Evolutionary conservation across 2,329 filamentous ascomycete species (phyloP).

Genomic region (Paramyrothecium roridum): DNA sequence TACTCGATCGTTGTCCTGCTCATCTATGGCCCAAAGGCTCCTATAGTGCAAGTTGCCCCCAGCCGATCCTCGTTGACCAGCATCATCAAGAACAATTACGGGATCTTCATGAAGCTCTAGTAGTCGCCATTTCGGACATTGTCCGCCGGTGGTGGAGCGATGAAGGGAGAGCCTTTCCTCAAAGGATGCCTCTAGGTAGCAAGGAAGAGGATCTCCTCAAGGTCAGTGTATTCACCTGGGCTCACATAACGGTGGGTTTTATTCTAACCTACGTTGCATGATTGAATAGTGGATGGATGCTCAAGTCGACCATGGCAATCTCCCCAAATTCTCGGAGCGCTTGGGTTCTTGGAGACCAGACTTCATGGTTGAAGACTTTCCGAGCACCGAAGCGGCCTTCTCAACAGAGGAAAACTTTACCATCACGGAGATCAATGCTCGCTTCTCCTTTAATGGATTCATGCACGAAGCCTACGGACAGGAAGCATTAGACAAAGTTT

Average conservation of each 20-base stretch:
- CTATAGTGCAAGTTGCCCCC: conserved; percentile 21
- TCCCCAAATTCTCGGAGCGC: conserved; percentile 15
- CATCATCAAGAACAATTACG: conserved; percentile 25
- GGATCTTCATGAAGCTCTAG: conserved; percentile 26
- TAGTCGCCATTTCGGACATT: conserved; percentile 28
- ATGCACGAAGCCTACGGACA: conserved; percentile 27
- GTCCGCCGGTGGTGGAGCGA: conserved; percentile 36
- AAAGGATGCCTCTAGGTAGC: conserved; percentile 29
- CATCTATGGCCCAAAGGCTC: conserved; percentile 24
- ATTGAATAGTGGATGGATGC: conserved; percentile 17
- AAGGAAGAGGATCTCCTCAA: no score
- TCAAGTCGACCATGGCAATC: conserved; percentile 19
- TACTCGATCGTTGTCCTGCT: conserved; percentile 18
- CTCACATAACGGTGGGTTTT: no score
- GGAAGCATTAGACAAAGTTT: conserved; percentile 15
- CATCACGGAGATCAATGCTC: conserved; percentile 39
- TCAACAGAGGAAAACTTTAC: conserved; percentile 20
- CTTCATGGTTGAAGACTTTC: conserved; percentile 30
- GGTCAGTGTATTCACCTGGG: no score
- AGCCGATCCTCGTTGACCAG: conserved; percentile 28
- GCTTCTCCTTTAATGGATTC: conserved; percentile 36
- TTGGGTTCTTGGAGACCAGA: conserved; percentile 35
- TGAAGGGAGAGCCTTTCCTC: conserved; percentile 19
- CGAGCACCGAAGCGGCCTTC: neutral
- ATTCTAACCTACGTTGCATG: no score